Percentiles rank a stretch among this genome's conserved stretches.
These are phyloP conservation scores for Carex myosuroides DNA, from an alignment of 176 grass and related monocot genomes.

Conservation along the genomic window DNA sequence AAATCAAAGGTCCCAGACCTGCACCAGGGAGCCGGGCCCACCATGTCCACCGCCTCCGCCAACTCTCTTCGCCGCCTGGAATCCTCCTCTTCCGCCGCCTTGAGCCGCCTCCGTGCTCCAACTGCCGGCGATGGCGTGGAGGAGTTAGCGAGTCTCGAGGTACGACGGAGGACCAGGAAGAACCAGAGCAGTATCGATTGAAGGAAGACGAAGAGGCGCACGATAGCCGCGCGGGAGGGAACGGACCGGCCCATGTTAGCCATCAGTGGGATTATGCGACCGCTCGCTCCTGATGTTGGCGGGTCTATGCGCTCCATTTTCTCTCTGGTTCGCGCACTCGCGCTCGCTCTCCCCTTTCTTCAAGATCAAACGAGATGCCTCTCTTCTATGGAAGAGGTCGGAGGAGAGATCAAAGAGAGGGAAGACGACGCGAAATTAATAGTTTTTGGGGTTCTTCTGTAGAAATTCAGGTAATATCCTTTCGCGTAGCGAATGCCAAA, in stretches of 20 bases:
- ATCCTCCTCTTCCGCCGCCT: slow-evolving; percentile 40
- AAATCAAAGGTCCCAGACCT: slow-evolving; percentile 45
- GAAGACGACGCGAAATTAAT: neutral
- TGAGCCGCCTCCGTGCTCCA: neutral
- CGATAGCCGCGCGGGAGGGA: slow-evolving; percentile 46
- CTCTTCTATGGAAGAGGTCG: neutral
- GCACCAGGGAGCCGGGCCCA: slow-evolving; percentile 9
- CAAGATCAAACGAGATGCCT: neutral
- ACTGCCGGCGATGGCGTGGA: neutral
- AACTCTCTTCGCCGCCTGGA: slow-evolving; percentile 26
- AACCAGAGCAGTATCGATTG: slow-evolving; percentile 71
- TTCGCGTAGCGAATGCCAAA: neutral
- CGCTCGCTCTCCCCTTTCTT: neutral
- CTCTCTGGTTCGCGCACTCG: slow-evolving; percentile 11
- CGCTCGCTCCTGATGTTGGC: slow-evolving; percentile 86
- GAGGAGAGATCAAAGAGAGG: neutral
- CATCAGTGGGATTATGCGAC: slow-evolving; percentile 77
- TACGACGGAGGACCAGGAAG: slow-evolving; percentile 44
- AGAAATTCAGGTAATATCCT: neutral
- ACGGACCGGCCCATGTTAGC: slow-evolving; percentile 46
- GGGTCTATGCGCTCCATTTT: slow-evolving; percentile 32
- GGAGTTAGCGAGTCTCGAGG: neutral
- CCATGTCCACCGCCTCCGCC: slow-evolving; percentile 32
- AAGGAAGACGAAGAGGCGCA: slow-evolving; percentile 64
- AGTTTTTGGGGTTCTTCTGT: neutral